Conservation (phyloP, 164 flowering plant species). For the Akebia trifoliata region DNA sequence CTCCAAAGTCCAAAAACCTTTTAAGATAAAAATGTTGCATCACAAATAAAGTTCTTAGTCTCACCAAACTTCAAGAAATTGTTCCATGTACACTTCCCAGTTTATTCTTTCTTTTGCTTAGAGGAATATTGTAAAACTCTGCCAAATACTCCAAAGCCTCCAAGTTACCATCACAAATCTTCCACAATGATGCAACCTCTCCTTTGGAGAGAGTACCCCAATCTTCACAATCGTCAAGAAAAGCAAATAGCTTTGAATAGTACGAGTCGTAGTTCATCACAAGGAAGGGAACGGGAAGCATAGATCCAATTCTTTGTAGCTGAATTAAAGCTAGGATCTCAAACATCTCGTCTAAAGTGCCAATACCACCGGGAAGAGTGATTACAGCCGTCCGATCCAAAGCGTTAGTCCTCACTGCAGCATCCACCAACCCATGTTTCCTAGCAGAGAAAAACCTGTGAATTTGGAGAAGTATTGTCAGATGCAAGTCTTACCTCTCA, state of each 20-base stretch:
- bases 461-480: background rate
- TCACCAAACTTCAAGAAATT: background rate
- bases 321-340: slow-evolving; percentile 84
- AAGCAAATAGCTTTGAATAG: slow-evolving; percentile 68
- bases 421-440: slow-evolving; percentile 92
- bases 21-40: background rate
- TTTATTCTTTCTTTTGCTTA: slow-evolving; percentile 8
- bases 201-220: slow-evolving; percentile 63
- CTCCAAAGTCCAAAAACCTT: too few relatives aligned
- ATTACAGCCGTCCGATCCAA: slow-evolving; percentile 80
- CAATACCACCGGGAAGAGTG: slow-evolving; percentile 89
- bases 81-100: slow-evolving; percentile 9
- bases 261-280: slow-evolving; percentile 90
- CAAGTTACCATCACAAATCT: slow-evolving; percentile 52
- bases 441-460: slow-evolving; percentile 92
- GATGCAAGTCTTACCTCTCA: background rate
- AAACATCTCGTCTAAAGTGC: slow-evolving; percentile 86
- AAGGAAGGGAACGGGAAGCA: slow-evolving; percentile 71
- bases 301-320: slow-evolving; percentile 75
- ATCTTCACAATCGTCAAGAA: slow-evolving; percentile 61
- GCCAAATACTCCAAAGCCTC: slow-evolving; percentile 72
- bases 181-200: slow-evolving; percentile 76
- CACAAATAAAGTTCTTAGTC: background rate
- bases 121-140: slow-evolving; percentile 46
- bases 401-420: slow-evolving; percentile 48